Percentiles rank a stretch among this genome's conserved stretches.
phyloP scores from a whole-genome alignment of 2,329 filamentous ascomycete species.

The Aspergillus puulaauensis region DNA sequence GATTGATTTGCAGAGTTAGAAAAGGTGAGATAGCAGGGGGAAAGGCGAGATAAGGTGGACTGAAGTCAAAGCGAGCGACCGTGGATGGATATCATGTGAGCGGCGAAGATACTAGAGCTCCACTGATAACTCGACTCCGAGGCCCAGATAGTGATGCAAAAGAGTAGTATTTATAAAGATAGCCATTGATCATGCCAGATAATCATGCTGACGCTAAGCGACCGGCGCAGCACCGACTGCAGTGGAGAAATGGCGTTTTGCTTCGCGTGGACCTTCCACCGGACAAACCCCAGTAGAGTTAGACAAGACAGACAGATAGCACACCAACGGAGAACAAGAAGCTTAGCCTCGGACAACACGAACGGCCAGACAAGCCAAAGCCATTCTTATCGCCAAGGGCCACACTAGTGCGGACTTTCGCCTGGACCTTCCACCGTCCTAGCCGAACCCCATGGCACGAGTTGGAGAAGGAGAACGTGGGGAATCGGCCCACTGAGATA shows the following conservation, averaged over 20 bases:
- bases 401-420: background rate
- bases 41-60: background rate
- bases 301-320: too few relatives aligned
- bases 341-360: too few relatives aligned
- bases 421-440: slow-evolving; percentile 4
- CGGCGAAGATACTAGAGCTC: background rate
- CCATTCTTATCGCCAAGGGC: too few relatives aligned
- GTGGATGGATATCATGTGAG: background rate
- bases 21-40: slow-evolving; percentile 3
- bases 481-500: background rate
- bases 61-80: background rate
- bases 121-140: background rate
- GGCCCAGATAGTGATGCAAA: too few relatives aligned
- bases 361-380: too few relatives aligned
- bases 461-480: background rate
- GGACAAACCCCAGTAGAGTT: too few relatives aligned
- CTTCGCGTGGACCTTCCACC: background rate
- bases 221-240: background rate
- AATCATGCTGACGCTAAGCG: background rate
- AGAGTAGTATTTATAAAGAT: background rate
- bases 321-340: too few relatives aligned
- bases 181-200: background rate
- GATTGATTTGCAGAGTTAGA: too few relatives aligned
- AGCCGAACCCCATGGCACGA: background rate
- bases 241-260: background rate